Conservation (phyloP, 495 filamentous ascomycete species). For the Xeromyces bisporus region DNA sequence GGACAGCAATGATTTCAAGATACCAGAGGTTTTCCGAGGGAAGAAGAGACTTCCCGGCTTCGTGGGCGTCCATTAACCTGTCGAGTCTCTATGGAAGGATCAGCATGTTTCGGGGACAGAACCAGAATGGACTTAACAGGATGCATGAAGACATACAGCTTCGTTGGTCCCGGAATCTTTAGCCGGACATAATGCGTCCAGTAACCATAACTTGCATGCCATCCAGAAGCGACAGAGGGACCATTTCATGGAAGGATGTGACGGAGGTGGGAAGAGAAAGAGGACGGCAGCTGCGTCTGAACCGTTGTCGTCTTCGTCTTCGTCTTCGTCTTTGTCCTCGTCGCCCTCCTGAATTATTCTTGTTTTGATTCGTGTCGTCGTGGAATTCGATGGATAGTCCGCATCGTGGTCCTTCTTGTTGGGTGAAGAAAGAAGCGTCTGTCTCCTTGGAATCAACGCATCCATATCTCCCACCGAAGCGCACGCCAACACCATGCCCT, state of each 20-base stretch:
- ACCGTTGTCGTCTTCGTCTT: constrained; percentile 1
- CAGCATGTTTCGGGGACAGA: too few species aligned
- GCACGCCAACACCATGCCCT: constrained; percentile 11
- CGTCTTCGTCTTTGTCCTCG: background rate
- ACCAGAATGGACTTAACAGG: too few species aligned
- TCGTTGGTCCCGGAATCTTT: constrained; percentile 5
- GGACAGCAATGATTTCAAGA: constrained; percentile 15
- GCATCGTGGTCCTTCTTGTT: too few species aligned
- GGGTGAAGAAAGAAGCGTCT: too few species aligned
- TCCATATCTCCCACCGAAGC: background rate
- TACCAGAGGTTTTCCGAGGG: constrained; percentile 12
- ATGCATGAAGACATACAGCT: constrained; percentile 8
- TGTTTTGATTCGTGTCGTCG: too few species aligned
- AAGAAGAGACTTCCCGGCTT: constrained; percentile 2
- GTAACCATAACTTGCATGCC: constrained; percentile 8
- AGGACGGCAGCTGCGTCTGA: constrained; percentile 11
- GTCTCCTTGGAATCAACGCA: too few species aligned
- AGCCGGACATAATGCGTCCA: constrained; percentile 7
- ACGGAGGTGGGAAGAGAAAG: constrained; percentile 10
- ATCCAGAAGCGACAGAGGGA: constrained; percentile 4
- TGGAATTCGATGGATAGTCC: too few species aligned
- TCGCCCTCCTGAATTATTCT: background rate
- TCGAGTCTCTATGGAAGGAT: constrained; percentile 10
- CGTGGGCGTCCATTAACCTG: constrained; percentile 6
- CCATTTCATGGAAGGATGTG: constrained; percentile 5